Evolutionary conservation across 1,284 basidiomycete genomes (phyloP), one percentile per base, ranked within the genome.

Genomic region (Rhodotorula sp.): DNA sequence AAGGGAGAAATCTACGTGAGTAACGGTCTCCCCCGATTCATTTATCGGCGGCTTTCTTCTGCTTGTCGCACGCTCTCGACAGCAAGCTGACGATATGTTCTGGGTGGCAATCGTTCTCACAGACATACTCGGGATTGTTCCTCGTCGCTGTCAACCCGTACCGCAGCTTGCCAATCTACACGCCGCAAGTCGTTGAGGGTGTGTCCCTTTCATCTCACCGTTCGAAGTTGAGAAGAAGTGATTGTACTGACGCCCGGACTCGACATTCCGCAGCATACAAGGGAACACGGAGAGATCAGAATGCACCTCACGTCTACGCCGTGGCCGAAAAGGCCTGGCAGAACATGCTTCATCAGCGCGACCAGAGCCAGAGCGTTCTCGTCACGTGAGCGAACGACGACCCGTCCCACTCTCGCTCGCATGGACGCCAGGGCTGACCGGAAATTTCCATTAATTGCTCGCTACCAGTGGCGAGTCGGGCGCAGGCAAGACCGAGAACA

Each of bases 401-500:
- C 61, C 62, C 46, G 5, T 18, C 37, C 29, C 45, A 18, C 22
- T 1, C 3, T 10, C 30, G 37, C 7, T 10, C 37, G 37, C 37
- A 12, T 12, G 14, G 2, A 42, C 24, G 26, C 37, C 33, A 61
- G 59, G 8, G 37, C 49, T 24, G 76, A 94, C 3, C 17, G 17
- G 2, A 14, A 14, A 12, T 22, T 15, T 7, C 58, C 20, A 24
- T 55, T 3, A 45, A 12, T 8, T n/a, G 12, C 10, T 2, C 49
- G 20, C n/a, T 29, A 4, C 7, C 77, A 95, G 93, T 6, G 96
- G 96, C 66, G 96, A 99, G 84, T 99, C 96, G 5, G 96, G 96
- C 55, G 96, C 96, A 2, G 96, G 96, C 58, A 99, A 99, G 85
- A 99, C 96, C 1, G 96, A 99, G 81, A 99, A 95, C 82, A 99